A percentile compares a stretch with the other conserved stretches of the same genome.
Conservation (phyloP, 352 stramenopile genomes). For the Globisporangium cederbergense region DNA sequence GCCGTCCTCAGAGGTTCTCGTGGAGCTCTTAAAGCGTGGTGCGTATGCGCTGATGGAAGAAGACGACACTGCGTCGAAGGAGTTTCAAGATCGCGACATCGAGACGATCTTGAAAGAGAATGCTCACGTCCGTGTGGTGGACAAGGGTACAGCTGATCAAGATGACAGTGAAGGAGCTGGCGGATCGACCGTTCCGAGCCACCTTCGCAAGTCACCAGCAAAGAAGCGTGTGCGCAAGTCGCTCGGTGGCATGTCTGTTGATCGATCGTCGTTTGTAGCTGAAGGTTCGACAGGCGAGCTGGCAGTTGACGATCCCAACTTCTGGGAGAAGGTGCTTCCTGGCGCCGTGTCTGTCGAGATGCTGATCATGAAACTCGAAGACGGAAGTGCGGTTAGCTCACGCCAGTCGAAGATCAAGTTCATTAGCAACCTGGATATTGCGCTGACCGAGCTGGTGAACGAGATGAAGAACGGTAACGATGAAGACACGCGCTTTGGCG, state of each 20-base stretch:
- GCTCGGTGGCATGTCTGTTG: constrained; percentile 72
- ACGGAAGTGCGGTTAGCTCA: constrained; percentile 74
- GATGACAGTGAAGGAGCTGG: constrained; percentile 20
- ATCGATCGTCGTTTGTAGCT: constrained; percentile 90
- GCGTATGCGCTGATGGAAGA: constrained; percentile 98
- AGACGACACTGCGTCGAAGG: constrained; percentile 91
- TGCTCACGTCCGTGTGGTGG: constrained; percentile 66
- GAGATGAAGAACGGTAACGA: constrained; percentile 56
- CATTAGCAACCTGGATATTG: constrained; percentile 84
- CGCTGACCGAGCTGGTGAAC: constrained; percentile 58
- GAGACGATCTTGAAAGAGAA: constrained; percentile 94
- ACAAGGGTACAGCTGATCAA: constrained; percentile 28
- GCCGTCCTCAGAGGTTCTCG: constrained; percentile 90
- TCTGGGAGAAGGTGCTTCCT: constrained; percentile 93
- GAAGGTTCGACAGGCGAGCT: constrained; percentile 89
- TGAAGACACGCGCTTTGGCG: constrained; percentile 38
- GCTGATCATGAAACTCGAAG: constrained; percentile 84
- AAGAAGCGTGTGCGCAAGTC: constrained; percentile 71
- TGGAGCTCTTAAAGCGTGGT: constrained; percentile 96
- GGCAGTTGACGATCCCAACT: constrained; percentile 95
- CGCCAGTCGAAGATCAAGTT: constrained; percentile 88
- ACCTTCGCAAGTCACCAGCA: constrained; percentile 34
- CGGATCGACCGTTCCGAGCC: constrained; percentile 11
- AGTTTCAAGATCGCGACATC: constrained; percentile 96
- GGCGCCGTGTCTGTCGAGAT: constrained; percentile 85